phyloP scores from a whole-genome alignment of 2,329 filamentous ascomycete species.

The Amphichorda felina region DNA sequence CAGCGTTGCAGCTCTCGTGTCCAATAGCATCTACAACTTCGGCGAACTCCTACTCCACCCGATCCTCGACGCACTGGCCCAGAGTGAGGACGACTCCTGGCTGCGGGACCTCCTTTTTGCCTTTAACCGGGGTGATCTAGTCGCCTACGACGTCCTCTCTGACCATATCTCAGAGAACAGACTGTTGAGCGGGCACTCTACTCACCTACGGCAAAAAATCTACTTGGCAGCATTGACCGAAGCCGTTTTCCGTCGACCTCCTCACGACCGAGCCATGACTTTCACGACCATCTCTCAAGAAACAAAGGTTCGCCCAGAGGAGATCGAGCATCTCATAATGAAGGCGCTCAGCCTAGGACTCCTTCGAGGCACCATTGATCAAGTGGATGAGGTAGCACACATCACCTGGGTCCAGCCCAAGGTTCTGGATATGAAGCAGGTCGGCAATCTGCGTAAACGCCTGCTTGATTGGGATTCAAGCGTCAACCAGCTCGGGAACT shows the following conservation, averaged over 20 bases:
- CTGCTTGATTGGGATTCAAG: constrained; percentile 92
- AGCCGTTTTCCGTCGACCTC: constrained; percentile 88
- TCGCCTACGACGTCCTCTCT: constrained; percentile 72
- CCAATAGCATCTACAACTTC: constrained; percentile 97
- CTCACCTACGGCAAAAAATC: constrained; percentile 93
- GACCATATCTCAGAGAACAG: constrained; percentile 71
- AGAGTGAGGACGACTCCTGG: constrained; percentile 68
- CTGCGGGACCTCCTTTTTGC: constrained; percentile 91
- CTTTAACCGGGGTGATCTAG: constrained; percentile 91
- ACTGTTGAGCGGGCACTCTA: constrained; percentile 66
- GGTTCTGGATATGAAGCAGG: constrained; percentile 91
- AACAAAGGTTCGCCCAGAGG: constrained; percentile 80
- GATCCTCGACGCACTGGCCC: constrained; percentile 71
- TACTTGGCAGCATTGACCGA: constrained; percentile 93
- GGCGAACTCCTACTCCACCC: constrained; percentile 97
- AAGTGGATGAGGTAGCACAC: constrained; percentile 85
- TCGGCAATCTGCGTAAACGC: constrained; percentile 79
- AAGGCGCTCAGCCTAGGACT: constrained; percentile 93
- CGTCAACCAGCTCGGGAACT: constrained; percentile 91
- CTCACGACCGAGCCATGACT: constrained; percentile 89
- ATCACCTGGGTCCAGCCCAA: constrained; percentile 99
- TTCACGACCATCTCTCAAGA: constrained; percentile 82
- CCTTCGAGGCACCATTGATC: constrained; percentile 85
- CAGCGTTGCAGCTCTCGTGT: constrained; percentile 82
- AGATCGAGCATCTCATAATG: constrained; percentile 98